phyloP scores from a whole-genome alignment of 352 stramenopile species.

The Globisporangium lucens region DNA sequence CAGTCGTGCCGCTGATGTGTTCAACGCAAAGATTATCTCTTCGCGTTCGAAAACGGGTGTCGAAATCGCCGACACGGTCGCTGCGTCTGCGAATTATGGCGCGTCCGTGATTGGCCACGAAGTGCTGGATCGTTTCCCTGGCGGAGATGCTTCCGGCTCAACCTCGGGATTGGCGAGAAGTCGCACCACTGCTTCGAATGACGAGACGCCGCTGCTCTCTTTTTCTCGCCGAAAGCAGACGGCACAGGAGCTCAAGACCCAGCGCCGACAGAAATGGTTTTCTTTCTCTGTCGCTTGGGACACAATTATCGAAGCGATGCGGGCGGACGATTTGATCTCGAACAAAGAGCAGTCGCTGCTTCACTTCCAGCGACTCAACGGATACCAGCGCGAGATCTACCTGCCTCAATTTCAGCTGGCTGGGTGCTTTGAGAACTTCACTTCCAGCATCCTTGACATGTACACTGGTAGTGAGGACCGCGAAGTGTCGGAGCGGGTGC shows the following conservation, averaged over 20 bases:
- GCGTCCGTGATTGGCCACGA: slow-evolving; percentile 43
- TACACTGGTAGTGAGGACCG: slow-evolving; percentile 47
- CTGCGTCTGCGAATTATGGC: slow-evolving; percentile 40
- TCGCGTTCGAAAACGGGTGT: slow-evolving; percentile 70
- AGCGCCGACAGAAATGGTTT: slow-evolving; percentile 97
- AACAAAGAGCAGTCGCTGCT: slow-evolving; percentile 89
- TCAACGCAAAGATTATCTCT: slow-evolving; percentile 85
- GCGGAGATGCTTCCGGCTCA: slow-evolving; percentile 25
- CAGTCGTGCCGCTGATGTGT: slow-evolving; percentile 80
- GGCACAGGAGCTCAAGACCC: slow-evolving; percentile 78
- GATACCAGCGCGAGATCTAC: slow-evolving; percentile 97
- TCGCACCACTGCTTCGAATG: slow-evolving; percentile 14
- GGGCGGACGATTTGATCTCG: slow-evolving; percentile 90
- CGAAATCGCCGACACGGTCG: slow-evolving; percentile 36
- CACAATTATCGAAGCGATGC: slow-evolving; percentile 95
- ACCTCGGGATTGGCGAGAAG: slow-evolving; percentile 21
- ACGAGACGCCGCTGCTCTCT: slow-evolving; percentile 79
- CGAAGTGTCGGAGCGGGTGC: slow-evolving; percentile 59
- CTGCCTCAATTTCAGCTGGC: slow-evolving; percentile 97
- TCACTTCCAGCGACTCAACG: slow-evolving; percentile 95
- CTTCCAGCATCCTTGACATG: slow-evolving; percentile 64
- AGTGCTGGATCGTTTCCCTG: slow-evolving; percentile 52
- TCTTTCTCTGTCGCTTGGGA: slow-evolving; percentile 98
- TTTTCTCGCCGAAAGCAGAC: slow-evolving; percentile 87
- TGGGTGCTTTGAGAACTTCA: slow-evolving; percentile 94